A percentile compares a stretch with the other conserved stretches of the same genome.
Evolutionary conservation across 148 eudicot genomes (phyloP).

Genomic region (Diospyros lotus): DNA sequence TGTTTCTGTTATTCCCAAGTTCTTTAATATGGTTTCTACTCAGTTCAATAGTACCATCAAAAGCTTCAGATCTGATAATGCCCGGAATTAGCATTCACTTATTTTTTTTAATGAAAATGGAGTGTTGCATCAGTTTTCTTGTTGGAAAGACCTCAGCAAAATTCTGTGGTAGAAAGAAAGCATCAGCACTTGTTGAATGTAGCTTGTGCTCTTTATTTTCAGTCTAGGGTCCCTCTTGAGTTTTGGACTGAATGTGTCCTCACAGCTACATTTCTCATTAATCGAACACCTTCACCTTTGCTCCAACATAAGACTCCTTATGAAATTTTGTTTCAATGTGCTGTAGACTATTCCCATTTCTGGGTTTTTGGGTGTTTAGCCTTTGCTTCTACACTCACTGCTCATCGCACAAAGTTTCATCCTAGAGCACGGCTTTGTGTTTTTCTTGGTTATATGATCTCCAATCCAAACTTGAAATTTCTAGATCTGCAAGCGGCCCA

Average conservation of each 20-base stretch:
- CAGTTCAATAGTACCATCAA: not conserved
- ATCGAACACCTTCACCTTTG: not conserved
- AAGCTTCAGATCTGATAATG: not conserved
- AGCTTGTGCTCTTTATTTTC: not conserved
- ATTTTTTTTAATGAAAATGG: not conserved
- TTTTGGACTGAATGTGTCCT: conserved; percentile 9
- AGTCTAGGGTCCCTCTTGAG: not conserved
- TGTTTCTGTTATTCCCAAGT: not conserved
- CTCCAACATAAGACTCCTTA: not conserved
- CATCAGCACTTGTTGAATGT: not conserved
- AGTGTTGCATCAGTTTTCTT: not conserved
- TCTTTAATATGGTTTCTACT: not conserved
- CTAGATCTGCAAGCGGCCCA: not conserved
- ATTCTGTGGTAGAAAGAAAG: not conserved
- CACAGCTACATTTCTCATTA: not conserved
- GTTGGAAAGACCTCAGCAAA: conserved; percentile 4
- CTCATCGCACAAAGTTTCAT: not conserved
- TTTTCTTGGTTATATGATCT: conserved; percentile 10
- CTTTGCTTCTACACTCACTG: not conserved
- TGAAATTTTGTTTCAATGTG: not conserved
- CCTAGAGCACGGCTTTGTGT: not conserved
- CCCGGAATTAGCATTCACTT: not conserved
- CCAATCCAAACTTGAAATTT: not conserved
- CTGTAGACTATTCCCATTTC: not conserved
- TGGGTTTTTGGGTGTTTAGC: conserved; percentile 7